Base-by-base conservation (phyloP, 2,329 filamentous ascomycete species). In the Coniochaeta prunicola region DNA sequence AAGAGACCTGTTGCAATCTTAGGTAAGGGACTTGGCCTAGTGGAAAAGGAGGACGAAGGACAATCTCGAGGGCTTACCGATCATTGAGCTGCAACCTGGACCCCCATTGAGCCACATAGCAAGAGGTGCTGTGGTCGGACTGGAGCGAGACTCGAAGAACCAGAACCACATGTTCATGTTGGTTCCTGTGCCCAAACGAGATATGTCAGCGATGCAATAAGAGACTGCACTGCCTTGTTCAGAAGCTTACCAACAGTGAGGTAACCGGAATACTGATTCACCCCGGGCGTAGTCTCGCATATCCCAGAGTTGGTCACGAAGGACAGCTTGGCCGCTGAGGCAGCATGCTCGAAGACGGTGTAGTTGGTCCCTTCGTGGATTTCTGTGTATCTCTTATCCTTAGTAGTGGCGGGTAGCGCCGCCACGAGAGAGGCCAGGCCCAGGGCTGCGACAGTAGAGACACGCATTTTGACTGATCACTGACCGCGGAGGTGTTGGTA, bases 251-350 rank as follows among this genome's bases (percentile, higher is more conserved):
- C 76, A 13, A 80, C 76, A 2, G 73, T 73, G 60, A 84, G 56
- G 70, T 81, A 81, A 8, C 79, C 79, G 4, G 77, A 80, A 64
- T 78, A 79, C 60, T 78, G 76, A 31, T 77, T 80, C 1, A 81
- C 79, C 1, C 76, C 76, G 0, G 72, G 70, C 0, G 77, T 81
- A 0, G 77, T 80, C 67, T 81, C 79, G 63, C 79, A 81, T 58
- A 80, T 73, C 50, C 78, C 72, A 0, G 78, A 80, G 63, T 82
- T 80, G 26, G 74, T 76, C 28, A 82, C 78, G 59, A 76, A 80
- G 24, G 77, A 73, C 50, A 82, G 63, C 28, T 67, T 75, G 1
- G 75, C 71, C 42, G 70, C 72, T 1, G 77, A 79, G 1, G 72
- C 73, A n/a, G 72, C 72, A 65, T 81, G 77, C 60, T 80, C 73